Conservation (phyloP, 257 asterid genomes). For the Ophiorrhiza pumila region DNA sequence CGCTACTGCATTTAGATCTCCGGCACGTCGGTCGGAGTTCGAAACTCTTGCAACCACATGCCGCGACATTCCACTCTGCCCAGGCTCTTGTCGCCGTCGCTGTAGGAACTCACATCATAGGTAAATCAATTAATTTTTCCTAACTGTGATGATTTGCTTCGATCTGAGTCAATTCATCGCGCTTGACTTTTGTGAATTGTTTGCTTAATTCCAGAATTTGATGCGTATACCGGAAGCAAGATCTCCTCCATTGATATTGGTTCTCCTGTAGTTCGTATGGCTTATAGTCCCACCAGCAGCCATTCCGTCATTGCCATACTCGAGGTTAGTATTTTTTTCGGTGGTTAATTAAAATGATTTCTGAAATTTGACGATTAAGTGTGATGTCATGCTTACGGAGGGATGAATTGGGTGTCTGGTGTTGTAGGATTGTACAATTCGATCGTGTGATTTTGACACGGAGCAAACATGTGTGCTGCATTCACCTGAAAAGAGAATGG, state of each 20-base stretch:
- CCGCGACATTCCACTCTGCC: constrained; percentile 87
- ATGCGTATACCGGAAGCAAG: constrained; percentile 93
- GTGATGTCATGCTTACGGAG: not conserved
- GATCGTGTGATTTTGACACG: constrained; percentile 93
- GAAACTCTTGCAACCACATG: constrained; percentile 92
- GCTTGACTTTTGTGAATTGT: not conserved
- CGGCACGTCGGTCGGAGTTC: constrained; percentile 95
- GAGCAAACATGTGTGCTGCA: constrained; percentile 97
- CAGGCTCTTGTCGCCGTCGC: constrained; percentile 89
- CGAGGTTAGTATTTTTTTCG: constrained; percentile 71
- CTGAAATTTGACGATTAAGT: no score
- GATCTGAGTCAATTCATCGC: not conserved
- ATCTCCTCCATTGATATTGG: constrained; percentile 91
- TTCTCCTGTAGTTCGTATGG: constrained; percentile 98
- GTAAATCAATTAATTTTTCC: constrained; percentile 28
- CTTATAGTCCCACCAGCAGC: constrained; percentile 80
- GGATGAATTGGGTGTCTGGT: constrained; percentile 8
- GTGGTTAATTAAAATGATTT: no score
- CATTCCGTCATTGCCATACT: constrained; percentile 83
- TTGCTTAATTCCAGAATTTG: constrained; percentile 56
- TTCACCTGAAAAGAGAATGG: constrained; percentile 97
- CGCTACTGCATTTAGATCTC: constrained; percentile 97
- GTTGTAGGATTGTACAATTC: constrained; percentile 88
- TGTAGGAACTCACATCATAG: constrained; percentile 66
- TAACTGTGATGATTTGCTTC: constrained; percentile 4